Percentiles rank a stretch among this genome's conserved stretches.
Evolutionary conservation across 140 eudicot species (phyloP).

Genomic region (Cichorium intybus): DNA sequence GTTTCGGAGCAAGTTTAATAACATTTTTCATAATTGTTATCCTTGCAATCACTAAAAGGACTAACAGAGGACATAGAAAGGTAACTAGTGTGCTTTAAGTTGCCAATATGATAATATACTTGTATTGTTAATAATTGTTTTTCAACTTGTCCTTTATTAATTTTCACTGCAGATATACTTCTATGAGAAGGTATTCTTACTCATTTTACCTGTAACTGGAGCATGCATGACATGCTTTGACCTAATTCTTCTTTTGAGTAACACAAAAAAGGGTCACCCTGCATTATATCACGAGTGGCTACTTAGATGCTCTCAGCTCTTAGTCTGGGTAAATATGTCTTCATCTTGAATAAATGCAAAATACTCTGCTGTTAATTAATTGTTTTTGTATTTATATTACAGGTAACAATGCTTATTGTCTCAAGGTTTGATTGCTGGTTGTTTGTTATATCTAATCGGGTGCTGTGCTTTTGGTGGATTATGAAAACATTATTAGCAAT

Average conservation of each 20-base stretch:
- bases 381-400: conserved; percentile 13
- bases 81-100: conserved; percentile 27
- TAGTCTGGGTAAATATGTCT: conserved; percentile 58
- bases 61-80: conserved; percentile 40
- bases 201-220: conserved; percentile 53
- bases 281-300: conserved; percentile 61
- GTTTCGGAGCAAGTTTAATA: conserved; percentile 55
- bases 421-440: conserved; percentile 44
- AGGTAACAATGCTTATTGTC: conserved; percentile 54
- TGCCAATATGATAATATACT: not conserved
- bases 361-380: not conserved
- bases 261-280: conserved; percentile 30
- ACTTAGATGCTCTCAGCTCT: conserved; percentile 49
- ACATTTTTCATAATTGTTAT: conserved; percentile 42
- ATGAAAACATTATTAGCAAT: conserved; percentile 44
- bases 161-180: conserved; percentile 40
- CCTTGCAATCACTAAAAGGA: conserved; percentile 35
- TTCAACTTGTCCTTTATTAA: not conserved
- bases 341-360: not conserved
- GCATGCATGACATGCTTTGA: conserved; percentile 53
- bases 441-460: conserved; percentile 38
- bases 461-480: conserved; percentile 75
- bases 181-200: conserved; percentile 46
- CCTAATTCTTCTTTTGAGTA: conserved; percentile 40
- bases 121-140: not conserved